Percentiles rank a stretch among this genome's conserved stretches.
phyloP scores from a whole-genome alignment of 805 yeast species.

The Clavispora phyllophila region DNA sequence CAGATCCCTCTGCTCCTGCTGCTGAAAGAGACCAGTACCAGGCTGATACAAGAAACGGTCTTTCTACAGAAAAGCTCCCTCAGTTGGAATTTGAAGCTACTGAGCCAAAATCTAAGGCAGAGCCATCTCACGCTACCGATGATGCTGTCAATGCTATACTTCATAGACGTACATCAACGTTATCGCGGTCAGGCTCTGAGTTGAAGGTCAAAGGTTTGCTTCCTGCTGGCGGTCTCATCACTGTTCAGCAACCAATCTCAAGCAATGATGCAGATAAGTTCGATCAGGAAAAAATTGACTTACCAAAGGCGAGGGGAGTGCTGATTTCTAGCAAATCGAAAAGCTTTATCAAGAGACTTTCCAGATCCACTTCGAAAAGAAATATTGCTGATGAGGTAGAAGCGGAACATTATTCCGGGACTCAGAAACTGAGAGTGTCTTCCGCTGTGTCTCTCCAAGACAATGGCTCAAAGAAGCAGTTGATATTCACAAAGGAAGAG shows the following conservation, averaged over 20 bases:
- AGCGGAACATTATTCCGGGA: neutral
- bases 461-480: constrained; percentile 8
- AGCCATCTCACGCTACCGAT: neutral
- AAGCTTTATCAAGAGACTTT: constrained; percentile 30
- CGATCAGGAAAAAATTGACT: constrained; percentile 13
- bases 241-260: neutral
- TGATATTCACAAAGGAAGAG: constrained; percentile 52
- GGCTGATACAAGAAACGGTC: neutral
- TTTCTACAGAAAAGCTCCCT: neutral
- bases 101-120: neutral
- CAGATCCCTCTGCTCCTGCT: no score
- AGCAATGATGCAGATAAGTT: neutral
- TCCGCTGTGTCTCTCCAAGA: constrained; percentile 1
- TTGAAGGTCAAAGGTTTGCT: constrained; percentile 11
- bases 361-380: constrained; percentile 15
- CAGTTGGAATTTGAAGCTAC: neutral
- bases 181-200: constrained; percentile 14
- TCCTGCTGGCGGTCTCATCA: constrained; percentile 11
- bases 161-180: constrained; percentile 1
- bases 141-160: neutral
- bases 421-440: neutral
- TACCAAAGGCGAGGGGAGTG: constrained; percentile 16
- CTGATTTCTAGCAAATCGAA: constrained; percentile 26
- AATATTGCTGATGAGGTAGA: neutral
- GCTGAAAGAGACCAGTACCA: neutral